These are phyloP conservation scores for Rhazya stricta DNA, from an alignment of 257 asterid genomes.

Conservation along the genomic window DNA sequence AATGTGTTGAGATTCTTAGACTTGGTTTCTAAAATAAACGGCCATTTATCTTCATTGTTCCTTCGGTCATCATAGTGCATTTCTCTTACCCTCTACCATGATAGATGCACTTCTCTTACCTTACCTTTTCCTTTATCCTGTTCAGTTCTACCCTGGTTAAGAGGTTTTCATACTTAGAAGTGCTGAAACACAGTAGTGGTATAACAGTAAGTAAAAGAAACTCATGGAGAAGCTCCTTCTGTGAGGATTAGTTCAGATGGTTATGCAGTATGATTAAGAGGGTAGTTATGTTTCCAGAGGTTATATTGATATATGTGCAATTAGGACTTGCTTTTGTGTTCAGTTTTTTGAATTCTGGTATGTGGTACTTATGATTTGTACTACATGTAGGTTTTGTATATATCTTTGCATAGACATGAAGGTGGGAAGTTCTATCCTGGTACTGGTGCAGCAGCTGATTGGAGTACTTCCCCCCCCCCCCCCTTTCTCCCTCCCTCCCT, in stretches of 20 bases:
- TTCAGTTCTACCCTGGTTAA: background rate
- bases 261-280: background rate
- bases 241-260: background rate
- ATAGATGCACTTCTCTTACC: background rate
- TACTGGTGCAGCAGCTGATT: conserved; percentile 92
- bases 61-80: no score
- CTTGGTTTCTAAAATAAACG: background rate
- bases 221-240: background rate
- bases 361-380: conserved; percentile 13
- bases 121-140: background rate
- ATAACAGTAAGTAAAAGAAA: background rate
- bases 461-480: conserved; percentile 39
- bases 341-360: conserved; percentile 2
- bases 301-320: background rate
- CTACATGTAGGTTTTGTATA: conserved; percentile 68
- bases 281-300: background rate
- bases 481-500: background rate
- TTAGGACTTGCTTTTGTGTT: background rate
- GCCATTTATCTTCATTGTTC: no score
- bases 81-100: background rate
- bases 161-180: background rate
- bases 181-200: background rate
- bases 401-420: conserved; percentile 95
- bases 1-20: conserved; percentile 1
- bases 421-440: conserved; percentile 96